phyloP scores from a whole-genome alignment of 78 protist genomes.

The Protostelium mycophagum region DNA sequence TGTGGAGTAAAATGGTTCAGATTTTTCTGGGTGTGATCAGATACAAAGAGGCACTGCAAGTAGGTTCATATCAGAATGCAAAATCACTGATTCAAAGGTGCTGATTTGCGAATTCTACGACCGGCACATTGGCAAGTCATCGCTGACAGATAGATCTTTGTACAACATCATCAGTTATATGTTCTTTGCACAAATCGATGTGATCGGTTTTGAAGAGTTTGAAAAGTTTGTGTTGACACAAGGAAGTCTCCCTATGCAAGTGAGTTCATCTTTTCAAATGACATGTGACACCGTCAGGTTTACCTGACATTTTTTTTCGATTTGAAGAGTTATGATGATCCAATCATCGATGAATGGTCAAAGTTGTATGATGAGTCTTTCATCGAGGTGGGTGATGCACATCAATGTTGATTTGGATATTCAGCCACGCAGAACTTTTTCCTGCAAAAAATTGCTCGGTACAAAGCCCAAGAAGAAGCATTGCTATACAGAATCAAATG shows the following conservation, averaged over 20 bases:
- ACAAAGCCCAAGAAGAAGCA: neutral
- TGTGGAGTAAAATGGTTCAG: neutral
- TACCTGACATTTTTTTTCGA: neutral
- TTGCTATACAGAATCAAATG: neutral
- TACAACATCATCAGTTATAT: neutral
- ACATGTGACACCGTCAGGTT: neutral
- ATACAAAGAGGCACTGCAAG: neutral
- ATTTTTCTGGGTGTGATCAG: neutral
- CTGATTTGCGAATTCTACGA: neutral
- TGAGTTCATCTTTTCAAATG: neutral
- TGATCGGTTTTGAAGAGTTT: neutral
- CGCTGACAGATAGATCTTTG: neutral
- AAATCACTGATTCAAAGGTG: neutral
- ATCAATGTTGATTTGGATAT: too few species aligned
- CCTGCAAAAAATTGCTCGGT: neutral
- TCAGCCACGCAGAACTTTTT: neutral
- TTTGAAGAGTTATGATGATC: neutral
- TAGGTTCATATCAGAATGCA: neutral
- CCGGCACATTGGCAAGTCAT: neutral
- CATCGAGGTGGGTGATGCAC: neutral
- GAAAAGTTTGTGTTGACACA: neutral
- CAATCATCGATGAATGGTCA: neutral
- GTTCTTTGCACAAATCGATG: neutral
- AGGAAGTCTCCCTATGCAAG: neutral
- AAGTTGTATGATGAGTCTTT: neutral